phyloP scores from a whole-genome alignment of 148 eudicot species.

The Chenopodium suecicum region DNA sequence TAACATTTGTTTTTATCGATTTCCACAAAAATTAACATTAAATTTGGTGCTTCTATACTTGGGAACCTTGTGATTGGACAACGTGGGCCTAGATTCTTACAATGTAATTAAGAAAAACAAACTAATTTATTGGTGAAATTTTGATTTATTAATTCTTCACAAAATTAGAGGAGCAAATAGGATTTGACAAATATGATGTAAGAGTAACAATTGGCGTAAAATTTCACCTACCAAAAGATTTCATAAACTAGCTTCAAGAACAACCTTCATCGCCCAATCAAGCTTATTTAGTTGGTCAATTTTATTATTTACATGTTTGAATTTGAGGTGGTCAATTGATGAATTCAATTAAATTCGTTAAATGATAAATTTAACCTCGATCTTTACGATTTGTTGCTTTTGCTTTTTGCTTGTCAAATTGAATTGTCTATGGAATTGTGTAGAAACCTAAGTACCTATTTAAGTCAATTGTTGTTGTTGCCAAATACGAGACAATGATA shows the following conservation, averaged over 20 bases:
- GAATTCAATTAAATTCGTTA: neutral
- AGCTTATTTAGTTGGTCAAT: neutral
- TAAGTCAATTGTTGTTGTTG: too few species aligned
- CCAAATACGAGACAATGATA: too few species aligned
- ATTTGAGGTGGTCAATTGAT: neutral
- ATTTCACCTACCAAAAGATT: conserved; percentile 25
- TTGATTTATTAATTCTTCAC: conserved; percentile 9
- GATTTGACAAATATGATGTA: neutral
- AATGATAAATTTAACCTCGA: neutral
- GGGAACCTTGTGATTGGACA: conserved; percentile 24
- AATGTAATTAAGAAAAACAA: neutral
- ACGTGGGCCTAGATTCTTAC: conserved; percentile 31
- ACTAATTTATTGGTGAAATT: conserved; percentile 1
- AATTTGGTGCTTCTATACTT: conserved; percentile 10
- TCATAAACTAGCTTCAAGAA: neutral
- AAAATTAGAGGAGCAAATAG: conserved; percentile 26
- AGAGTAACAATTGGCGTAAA: conserved; percentile 27
- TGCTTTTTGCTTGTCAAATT: too few species aligned
- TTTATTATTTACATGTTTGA: neutral
- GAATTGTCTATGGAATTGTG: too few species aligned
- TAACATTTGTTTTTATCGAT: neutral
- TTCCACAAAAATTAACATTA: conserved; percentile 10
- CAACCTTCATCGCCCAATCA: neutral
- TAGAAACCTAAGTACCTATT: too few species aligned
- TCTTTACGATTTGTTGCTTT: too few species aligned